Conservation (phyloP, 2,329 filamentous ascomycete species). For the Talaromyces marneffei region DNA sequence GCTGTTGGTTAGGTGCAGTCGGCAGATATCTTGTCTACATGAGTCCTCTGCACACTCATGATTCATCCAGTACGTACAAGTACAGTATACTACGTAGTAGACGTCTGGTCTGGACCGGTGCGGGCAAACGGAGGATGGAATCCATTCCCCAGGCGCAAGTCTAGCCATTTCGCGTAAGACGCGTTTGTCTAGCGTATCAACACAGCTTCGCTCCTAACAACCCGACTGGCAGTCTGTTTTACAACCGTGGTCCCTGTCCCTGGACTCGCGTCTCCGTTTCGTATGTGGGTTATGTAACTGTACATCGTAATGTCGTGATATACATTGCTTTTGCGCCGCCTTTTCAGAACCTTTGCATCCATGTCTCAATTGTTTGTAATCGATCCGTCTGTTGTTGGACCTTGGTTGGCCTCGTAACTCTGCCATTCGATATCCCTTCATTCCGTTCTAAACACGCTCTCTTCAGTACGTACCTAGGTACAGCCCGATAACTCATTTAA, state of each 20-base stretch:
- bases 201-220: background rate
- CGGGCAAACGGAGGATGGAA: background rate
- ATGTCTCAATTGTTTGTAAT: background rate
- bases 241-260: too few species aligned
- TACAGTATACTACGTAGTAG: too few species aligned
- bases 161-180: background rate
- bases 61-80: background rate
- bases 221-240: too few species aligned
- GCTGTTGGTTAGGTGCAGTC: background rate
- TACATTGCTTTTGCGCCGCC: background rate
- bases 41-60: too few species aligned
- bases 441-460: background rate
- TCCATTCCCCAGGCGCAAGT: background rate
- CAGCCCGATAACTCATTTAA: too few species aligned
- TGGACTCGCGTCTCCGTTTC: background rate
- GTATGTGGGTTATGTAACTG: too few species aligned
- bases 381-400: background rate
- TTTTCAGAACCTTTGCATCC: background rate
- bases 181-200: background rate
- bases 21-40: too few species aligned
- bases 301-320: background rate
- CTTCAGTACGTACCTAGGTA: background rate
- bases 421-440: background rate
- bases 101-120: background rate
- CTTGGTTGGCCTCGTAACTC: background rate